Conservation (phyloP, 768 basidiomycete species). For the Amylocystis lapponica region DNA sequence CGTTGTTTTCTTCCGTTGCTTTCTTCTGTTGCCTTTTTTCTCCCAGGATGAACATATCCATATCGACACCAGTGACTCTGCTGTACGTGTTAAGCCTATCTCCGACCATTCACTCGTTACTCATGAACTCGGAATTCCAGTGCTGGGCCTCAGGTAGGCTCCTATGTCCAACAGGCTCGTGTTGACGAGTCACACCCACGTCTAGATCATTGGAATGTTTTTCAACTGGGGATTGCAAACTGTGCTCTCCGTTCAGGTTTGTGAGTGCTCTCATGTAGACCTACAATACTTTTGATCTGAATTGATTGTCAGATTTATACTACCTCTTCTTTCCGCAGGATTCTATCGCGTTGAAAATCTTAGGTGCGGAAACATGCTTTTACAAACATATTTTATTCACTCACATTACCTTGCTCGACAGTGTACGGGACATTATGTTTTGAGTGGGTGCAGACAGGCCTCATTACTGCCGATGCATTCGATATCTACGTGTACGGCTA, state of each 20-base stretch:
- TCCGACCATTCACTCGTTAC: too few relatives aligned
- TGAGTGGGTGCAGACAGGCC: conserved; percentile 4
- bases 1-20: too few relatives aligned
- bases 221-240: conserved; percentile 1
- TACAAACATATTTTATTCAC: background rate
- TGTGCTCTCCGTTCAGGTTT: background rate
- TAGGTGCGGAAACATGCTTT: background rate
- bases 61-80: too few relatives aligned
- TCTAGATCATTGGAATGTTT: background rate
- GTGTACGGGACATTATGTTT: conserved; percentile 1
- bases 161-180: background rate
- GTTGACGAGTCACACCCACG: background rate
- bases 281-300: background rate
- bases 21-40: too few relatives aligned
- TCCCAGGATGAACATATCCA: too few relatives aligned
- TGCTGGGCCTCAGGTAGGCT: background rate
- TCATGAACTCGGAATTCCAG: too few relatives aligned
- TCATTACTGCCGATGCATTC: background rate
- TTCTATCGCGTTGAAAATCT: background rate
- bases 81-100: too few relatives aligned
- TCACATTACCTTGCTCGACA: background rate
- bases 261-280: background rate
- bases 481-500: conserved; percentile 1
- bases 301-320: background rate
- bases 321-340: conserved; percentile 1